These are phyloP conservation scores for Microsporum canis DNA, from an alignment of 2,329 filamentous ascomycete species.

Conservation along the genomic window DNA sequence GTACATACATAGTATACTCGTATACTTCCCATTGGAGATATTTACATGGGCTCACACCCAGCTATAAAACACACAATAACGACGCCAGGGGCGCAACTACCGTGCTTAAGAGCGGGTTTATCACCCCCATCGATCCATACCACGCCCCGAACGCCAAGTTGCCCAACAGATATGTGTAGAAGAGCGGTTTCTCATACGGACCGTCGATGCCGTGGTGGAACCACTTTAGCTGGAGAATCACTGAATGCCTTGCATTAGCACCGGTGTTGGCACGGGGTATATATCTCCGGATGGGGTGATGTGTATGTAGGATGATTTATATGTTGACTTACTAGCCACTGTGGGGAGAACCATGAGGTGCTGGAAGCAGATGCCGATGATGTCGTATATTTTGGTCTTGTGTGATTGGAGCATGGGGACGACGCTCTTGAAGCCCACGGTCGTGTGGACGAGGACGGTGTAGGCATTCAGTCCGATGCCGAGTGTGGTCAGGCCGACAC, in stretches of 20 bases:
- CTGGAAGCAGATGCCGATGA: neutral
- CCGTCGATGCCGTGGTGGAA: neutral
- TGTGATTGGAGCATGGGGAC: neutral
- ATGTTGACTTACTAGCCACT: neutral
- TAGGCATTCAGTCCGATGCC: neutral
- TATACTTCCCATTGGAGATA: neutral
- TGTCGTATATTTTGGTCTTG: neutral
- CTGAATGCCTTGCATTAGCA: neutral
- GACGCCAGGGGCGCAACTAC: neutral
- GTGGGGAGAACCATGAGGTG: neutral
- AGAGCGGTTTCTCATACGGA: neutral
- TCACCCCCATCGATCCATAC: neutral
- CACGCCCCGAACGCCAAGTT: neutral
- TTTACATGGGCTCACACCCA: neutral
- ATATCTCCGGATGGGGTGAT: neutral
- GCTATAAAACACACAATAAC: neutral
- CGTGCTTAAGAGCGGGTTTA: neutral
- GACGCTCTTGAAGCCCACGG: neutral
- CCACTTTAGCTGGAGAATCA: constrained; percentile 1
- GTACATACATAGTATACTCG: neutral
- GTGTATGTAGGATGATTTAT: neutral
- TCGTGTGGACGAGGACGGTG: neutral
- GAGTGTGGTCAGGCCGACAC: neutral
- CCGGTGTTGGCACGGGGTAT: neutral
- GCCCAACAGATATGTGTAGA: neutral